Percentiles rank a stretch among this genome's conserved stretches.
phyloP scores from a whole-genome alignment of 352 stramenopile genomes.

The Lagenidium giganteum region DNA sequence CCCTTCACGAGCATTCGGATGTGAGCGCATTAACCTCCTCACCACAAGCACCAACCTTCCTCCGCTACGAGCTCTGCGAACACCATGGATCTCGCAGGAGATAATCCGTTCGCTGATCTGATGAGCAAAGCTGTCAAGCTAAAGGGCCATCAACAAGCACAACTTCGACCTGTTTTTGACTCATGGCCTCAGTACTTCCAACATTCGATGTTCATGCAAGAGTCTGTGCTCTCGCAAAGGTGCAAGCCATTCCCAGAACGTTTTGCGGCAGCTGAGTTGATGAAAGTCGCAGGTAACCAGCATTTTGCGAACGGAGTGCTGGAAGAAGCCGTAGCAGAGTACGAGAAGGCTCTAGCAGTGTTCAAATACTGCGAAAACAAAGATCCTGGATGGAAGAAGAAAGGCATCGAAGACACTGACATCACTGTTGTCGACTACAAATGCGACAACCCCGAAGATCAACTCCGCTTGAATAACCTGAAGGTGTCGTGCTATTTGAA shows the following conservation, averaged over 20 bases:
- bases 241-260: slow-evolving; percentile 42
- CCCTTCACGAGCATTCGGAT: no score
- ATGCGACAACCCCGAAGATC: slow-evolving; percentile 35
- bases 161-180: slow-evolving; percentile 67
- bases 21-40: background rate
- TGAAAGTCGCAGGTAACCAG: slow-evolving; percentile 66
- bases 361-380: slow-evolving; percentile 83
- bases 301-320: slow-evolving; percentile 39
- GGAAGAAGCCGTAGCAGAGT: slow-evolving; percentile 76
- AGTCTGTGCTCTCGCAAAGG: slow-evolving; percentile 49
- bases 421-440: slow-evolving; percentile 53
- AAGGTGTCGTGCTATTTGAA: slow-evolving; percentile 79
- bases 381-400: slow-evolving; percentile 81
- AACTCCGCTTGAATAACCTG: slow-evolving; percentile 39
- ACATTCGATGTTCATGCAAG: slow-evolving; percentile 85
- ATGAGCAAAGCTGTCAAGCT: slow-evolving; percentile 86
- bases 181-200: slow-evolving; percentile 84
- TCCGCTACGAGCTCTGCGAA: background rate
- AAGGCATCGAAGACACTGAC: slow-evolving; percentile 79
- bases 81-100: slow-evolving; percentile 55
- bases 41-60: background rate
- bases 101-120: slow-evolving; percentile 76
- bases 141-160: slow-evolving; percentile 76
- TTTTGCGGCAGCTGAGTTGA: slow-evolving; percentile 43
- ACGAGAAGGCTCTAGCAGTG: slow-evolving; percentile 77